Conservation (phyloP, 2,329 filamentous ascomycete species). For the Arachnomyces sp. region DNA sequence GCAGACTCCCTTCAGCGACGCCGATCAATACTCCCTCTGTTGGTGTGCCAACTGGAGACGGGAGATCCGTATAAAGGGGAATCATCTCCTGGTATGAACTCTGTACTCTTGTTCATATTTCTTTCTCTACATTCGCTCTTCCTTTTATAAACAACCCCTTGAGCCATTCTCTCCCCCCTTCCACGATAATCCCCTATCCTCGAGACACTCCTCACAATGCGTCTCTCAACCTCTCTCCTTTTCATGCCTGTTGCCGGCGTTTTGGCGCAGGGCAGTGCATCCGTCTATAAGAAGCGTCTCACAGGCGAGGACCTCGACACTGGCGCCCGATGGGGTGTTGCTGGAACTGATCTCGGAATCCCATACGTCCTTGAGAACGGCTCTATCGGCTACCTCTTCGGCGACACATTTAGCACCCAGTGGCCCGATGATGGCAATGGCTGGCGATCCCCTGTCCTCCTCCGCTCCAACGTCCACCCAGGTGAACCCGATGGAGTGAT, state of each 20-base stretch:
- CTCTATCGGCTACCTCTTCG: constrained; percentile 7
- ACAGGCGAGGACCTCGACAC: constrained; percentile 9
- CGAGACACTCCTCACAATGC: background rate
- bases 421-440: constrained; percentile 7
- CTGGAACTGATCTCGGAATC: constrained; percentile 9
- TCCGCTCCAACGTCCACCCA: constrained; percentile 6
- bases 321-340: constrained; percentile 6
- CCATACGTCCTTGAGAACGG: constrained; percentile 10
- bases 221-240: background rate
- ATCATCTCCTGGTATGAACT: no score
- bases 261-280: constrained; percentile 3
- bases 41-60: no score
- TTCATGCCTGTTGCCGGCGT: background rate
- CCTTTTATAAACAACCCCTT: no score
- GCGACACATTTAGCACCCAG: constrained; percentile 9
- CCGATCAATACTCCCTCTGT: no score
- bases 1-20: no score
- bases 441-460: constrained; percentile 7
- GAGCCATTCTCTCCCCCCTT: no score
- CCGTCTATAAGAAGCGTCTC: constrained; percentile 7
- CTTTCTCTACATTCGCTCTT: no score
- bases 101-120: no score
- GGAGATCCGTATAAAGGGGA: no score
- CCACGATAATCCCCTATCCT: no score
- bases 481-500: constrained; percentile 5